A percentile compares a stretch with the other conserved stretches of the same genome.
Conservation (phyloP, 352 stramenopile genomes). For the Globisporangium echinulatum region DNA sequence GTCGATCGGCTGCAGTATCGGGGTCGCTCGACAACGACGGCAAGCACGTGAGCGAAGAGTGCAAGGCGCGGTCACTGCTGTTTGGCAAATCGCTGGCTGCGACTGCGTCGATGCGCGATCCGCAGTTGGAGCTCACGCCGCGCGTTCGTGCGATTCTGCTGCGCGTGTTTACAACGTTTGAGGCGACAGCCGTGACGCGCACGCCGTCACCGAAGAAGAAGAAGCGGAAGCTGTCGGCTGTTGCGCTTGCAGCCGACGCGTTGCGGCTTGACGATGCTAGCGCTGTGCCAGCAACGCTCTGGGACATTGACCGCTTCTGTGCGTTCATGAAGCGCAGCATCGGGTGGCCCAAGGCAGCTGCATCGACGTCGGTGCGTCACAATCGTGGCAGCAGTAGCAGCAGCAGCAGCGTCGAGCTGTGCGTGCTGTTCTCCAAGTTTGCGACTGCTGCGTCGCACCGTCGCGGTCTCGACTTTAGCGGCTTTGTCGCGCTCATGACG, state of each 20-base stretch:
- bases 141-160: constrained; percentile 20
- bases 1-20: not conserved
- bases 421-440: constrained; percentile 68
- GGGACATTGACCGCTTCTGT: constrained; percentile 69
- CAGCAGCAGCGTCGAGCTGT: constrained; percentile 20
- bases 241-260: not conserved
- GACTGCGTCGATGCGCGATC: constrained; percentile 2
- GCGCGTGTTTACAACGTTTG: constrained; percentile 41
- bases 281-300: constrained; percentile 8
- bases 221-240: constrained; percentile 25
- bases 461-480: constrained; percentile 24
- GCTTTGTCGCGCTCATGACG: constrained; percentile 35
- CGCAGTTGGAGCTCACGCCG: constrained; percentile 19
- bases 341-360: constrained; percentile 4
- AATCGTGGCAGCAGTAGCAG: not conserved
- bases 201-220: constrained; percentile 43
- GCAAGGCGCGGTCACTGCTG: not conserved
- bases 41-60: constrained; percentile 1
- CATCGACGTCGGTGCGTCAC: not conserved
- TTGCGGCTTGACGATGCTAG: not conserved
- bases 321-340: constrained; percentile 26
- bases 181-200: constrained; percentile 1
- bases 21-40: not conserved
- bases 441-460: constrained; percentile 27
- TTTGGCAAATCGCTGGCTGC: not conserved